These are phyloP conservation scores for Cladosporium oxysporum DNA, from an alignment of 2,329 filamentous ascomycete genomes.

Conservation along the genomic window DNA sequence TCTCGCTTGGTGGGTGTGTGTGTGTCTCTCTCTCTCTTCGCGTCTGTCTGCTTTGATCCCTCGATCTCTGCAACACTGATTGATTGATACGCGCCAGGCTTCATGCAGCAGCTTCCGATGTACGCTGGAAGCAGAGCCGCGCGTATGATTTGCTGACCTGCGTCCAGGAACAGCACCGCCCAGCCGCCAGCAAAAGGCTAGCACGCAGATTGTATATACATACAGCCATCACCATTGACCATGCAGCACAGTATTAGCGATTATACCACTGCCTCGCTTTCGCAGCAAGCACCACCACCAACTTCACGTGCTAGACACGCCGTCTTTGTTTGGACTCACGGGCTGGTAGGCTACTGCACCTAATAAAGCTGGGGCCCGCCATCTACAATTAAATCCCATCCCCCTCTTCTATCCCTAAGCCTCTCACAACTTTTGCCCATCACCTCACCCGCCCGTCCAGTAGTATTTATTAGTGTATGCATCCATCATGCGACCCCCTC, in stretches of 20 bases:
- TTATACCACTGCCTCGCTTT: not conserved
- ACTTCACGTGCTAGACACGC: conserved; percentile 6
- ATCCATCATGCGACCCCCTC: not conserved
- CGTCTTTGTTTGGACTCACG: not conserved
- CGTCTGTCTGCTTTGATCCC: not conserved
- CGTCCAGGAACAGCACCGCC: not conserved
- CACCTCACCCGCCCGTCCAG: conserved; percentile 4
- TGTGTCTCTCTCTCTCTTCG: not conserved
- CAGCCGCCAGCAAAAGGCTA: not conserved
- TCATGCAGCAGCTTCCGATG: not conserved
- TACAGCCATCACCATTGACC: not conserved
- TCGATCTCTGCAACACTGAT: not conserved
- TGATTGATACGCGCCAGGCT: not conserved
- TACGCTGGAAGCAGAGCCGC: not conserved
- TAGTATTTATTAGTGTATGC: not conserved
- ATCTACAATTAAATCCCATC: not conserved
- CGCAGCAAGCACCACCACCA: not conserved
- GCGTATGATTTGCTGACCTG: not conserved
- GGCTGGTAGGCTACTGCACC: not conserved
- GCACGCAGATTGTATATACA: not conserved
- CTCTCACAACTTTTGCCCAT: not conserved
- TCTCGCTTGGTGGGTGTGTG: too few relatives aligned
- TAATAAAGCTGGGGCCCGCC: not conserved
- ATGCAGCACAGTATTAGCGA: too few relatives aligned
- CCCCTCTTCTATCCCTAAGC: too few relatives aligned